phyloP scores from a whole-genome alignment of 768 basidiomycete genomes.

The Cubamyces sp. region DNA sequence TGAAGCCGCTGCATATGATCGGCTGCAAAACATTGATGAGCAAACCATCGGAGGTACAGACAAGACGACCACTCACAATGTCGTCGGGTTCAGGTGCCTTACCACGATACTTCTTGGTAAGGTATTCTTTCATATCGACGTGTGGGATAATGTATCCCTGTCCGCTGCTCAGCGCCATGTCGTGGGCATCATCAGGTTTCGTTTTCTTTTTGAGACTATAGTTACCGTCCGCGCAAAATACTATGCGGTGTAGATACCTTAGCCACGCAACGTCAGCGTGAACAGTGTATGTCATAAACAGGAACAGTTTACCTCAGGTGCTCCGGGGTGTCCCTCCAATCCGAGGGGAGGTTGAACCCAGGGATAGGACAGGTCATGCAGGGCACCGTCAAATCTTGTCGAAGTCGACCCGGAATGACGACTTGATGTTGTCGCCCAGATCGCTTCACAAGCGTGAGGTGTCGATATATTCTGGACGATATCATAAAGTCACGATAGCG shows the following conservation, averaged over 20 bases:
- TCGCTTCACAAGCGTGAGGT: neutral
- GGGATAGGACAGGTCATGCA: neutral
- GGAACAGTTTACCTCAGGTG: neutral
- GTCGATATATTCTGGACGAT: neutral
- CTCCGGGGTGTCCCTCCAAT: neutral
- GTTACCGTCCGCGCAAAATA: neutral
- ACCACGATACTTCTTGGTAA: too few relatives aligned
- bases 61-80: neutral
- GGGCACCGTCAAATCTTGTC: neutral
- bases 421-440: neutral
- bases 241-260: too few relatives aligned
- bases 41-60: neutral
- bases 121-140: too few relatives aligned
- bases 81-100: neutral
- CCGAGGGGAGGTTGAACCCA: neutral
- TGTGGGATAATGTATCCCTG: neutral
- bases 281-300: too few relatives aligned
- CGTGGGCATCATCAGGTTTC: neutral
- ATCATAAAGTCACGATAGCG: neutral
- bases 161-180: neutral
- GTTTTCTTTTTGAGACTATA: slow-evolving; percentile 3
- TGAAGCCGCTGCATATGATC: neutral
- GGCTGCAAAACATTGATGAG: neutral
- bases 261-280: too few relatives aligned
- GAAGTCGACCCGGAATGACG: neutral